These are phyloP conservation scores for Amaranthus cruentus DNA, from an alignment of 148 eudicot species.

Conservation along the genomic window DNA sequence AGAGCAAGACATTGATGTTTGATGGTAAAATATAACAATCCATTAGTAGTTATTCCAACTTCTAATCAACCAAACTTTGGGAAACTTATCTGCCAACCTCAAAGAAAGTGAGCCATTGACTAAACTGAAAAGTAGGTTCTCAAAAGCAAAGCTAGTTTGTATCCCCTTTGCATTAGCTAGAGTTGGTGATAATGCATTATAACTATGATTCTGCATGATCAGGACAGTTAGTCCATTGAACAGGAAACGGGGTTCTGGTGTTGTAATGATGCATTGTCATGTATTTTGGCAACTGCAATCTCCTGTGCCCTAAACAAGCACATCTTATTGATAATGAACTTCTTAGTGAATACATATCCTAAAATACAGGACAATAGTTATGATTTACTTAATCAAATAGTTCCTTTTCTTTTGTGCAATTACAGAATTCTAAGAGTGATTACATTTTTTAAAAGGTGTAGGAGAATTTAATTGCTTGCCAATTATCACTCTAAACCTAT, in stretches of 20 bases:
- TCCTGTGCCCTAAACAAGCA: slow-evolving; percentile 2
- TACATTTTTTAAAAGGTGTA: neutral
- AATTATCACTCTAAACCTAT: slow-evolving; percentile 6
- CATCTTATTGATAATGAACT: slow-evolving; percentile 8
- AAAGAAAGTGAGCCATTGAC: neutral
- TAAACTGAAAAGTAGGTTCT: neutral
- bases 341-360: neutral
- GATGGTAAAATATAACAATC: neutral
- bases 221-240: neutral
- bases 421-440: neutral
- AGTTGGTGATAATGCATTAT: slow-evolving; percentile 5
- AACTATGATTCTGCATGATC: neutral
- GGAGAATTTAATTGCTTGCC: neutral
- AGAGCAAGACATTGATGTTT: neutral
- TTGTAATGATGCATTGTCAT: neutral
- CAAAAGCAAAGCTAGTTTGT: neutral
- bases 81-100: neutral
- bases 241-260: neutral
- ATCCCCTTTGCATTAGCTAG: neutral
- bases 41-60: neutral
- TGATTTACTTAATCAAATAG: neutral
- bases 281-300: slow-evolving; percentile 1
- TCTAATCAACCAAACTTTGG: neutral
- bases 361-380: neutral
- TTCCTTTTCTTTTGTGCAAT: slow-evolving; percentile 3